Evolutionary conservation across 495 filamentous ascomycete genomes (phyloP).

Genomic region (Aspergillus asperescens): DNA sequence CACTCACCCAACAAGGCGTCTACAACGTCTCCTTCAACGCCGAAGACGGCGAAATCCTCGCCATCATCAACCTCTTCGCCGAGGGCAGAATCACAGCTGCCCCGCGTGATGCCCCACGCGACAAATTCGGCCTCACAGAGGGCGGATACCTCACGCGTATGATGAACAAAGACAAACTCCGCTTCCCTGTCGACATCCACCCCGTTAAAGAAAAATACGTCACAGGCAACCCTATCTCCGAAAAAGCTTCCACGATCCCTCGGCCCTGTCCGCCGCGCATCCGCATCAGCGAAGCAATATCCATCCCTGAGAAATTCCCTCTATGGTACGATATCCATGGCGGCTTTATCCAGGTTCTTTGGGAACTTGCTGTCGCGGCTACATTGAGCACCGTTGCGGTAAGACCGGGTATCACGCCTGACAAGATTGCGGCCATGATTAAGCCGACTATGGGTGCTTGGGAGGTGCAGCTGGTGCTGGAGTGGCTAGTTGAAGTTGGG

Average conservation of each 20-base stretch:
- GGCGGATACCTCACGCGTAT: slow-evolving; percentile 66
- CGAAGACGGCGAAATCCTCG: slow-evolving; percentile 64
- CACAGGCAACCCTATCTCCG: slow-evolving; percentile 51
- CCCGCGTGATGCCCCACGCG: slow-evolving; percentile 53
- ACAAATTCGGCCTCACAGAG: slow-evolving; percentile 67
- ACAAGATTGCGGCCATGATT: slow-evolving; percentile 49
- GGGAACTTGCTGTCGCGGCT: slow-evolving; percentile 58
- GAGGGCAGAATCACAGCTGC: slow-evolving; percentile 51
- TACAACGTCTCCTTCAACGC: slow-evolving; percentile 31
- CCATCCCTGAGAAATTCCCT: slow-evolving; percentile 48
- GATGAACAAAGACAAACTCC: slow-evolving; percentile 59
- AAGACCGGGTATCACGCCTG: slow-evolving; percentile 51
- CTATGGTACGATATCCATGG: slow-evolving; percentile 78
- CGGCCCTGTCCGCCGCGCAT: slow-evolving; percentile 23
- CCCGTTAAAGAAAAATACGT: slow-evolving; percentile 55
- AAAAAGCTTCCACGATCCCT: slow-evolving; percentile 15
- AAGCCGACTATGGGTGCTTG: slow-evolving; percentile 59
- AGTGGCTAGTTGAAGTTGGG: slow-evolving; percentile 57
- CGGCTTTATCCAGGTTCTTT: slow-evolving; percentile 53
- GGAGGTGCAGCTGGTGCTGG: slow-evolving; percentile 60
- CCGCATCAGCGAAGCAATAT: slow-evolving; percentile 12
- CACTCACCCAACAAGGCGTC: slow-evolving; percentile 37
- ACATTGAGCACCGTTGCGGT: slow-evolving; percentile 55
- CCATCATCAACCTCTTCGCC: slow-evolving; percentile 62
- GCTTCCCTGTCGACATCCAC: slow-evolving; percentile 56